A percentile compares a stretch with the other conserved stretches of the same genome.
phyloP scores from a whole-genome alignment of 2,329 filamentous ascomycete species.

The Malbranchea zuffiana region DNA sequence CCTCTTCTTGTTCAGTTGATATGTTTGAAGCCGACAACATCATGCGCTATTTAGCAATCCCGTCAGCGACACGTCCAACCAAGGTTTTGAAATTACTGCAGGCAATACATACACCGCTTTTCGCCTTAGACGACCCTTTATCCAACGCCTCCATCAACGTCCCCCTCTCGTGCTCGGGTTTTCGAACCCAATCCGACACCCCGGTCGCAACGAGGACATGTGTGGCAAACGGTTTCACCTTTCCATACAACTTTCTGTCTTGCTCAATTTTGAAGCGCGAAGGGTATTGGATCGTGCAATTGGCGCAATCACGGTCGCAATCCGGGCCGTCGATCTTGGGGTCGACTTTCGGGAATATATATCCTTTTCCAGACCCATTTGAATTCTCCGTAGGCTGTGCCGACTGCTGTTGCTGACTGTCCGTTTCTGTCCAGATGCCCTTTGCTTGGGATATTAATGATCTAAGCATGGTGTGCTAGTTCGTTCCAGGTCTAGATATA shows the following conservation, averaged over 20 bases:
- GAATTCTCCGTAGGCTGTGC: not conserved
- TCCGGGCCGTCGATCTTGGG: constrained; percentile 72
- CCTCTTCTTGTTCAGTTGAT: constrained; percentile 57
- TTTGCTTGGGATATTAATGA: constrained; percentile 4
- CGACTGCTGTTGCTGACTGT: not conserved
- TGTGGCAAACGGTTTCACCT: constrained; percentile 75
- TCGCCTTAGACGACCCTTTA: constrained; percentile 30
- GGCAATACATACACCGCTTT: constrained; percentile 29
- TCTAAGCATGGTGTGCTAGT: not conserved
- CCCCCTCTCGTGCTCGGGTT: constrained; percentile 76
- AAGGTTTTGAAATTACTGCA: not conserved
- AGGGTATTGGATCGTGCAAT: constrained; percentile 69
- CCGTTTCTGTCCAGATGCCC: not conserved
- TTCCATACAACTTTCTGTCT: constrained; percentile 67
- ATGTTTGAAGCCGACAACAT: constrained; percentile 92
- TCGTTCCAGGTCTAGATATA: too few relatives aligned
- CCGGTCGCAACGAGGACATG: constrained; percentile 87
- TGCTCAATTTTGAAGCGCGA: constrained; percentile 62
- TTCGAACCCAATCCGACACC: constrained; percentile 85
- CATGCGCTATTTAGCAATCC: constrained; percentile 50
- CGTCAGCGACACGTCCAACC: too few relatives aligned
- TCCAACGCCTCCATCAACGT: constrained; percentile 69
- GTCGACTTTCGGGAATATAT: constrained; percentile 64
- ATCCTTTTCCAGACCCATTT: constrained; percentile 17
- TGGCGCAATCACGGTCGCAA: constrained; percentile 75